These are phyloP conservation scores for Mallotus nudiflorus DNA, from an alignment of 345 rosid species.

Conservation along the genomic window DNA sequence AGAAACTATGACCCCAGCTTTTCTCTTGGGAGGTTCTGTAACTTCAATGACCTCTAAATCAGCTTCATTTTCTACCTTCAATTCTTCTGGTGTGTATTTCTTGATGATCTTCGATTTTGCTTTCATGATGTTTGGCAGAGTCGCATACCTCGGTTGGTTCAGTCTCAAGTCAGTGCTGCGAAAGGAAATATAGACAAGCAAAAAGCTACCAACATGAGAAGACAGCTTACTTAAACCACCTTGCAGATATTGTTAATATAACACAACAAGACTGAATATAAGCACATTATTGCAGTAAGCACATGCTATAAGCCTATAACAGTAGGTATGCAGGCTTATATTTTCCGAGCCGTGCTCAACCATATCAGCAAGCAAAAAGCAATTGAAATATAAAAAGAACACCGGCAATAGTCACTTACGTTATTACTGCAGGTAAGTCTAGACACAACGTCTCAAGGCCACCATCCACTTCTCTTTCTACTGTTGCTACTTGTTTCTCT, in stretches of 20 bases:
- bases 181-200: not conserved
- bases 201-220: not conserved
- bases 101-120: constrained; percentile 81
- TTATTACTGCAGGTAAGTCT: constrained; percentile 84
- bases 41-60: constrained; percentile 72
- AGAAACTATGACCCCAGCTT: constrained; percentile 64
- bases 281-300: not conserved
- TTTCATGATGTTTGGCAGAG: constrained; percentile 95
- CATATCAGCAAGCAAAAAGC: not conserved
- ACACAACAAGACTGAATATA: too few species aligned
- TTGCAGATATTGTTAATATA: not conserved
- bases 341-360: not conserved
- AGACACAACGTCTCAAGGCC: constrained; percentile 80
- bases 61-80: constrained; percentile 57
- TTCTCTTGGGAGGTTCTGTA: constrained; percentile 76
- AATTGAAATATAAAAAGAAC: not conserved
- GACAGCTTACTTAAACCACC: not conserved
- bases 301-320: not conserved
- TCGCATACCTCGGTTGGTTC: constrained; percentile 93
- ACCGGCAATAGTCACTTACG: constrained; percentile 42
- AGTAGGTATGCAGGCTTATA: not conserved
- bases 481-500: constrained; percentile 64
- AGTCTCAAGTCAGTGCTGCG: constrained; percentile 89
- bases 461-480: constrained; percentile 95
- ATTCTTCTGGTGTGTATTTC: constrained; percentile 63